Evolutionary conservation across 2,329 filamentous ascomycete species (phyloP).

Genomic region (Rhynchosporium agropyri): DNA sequence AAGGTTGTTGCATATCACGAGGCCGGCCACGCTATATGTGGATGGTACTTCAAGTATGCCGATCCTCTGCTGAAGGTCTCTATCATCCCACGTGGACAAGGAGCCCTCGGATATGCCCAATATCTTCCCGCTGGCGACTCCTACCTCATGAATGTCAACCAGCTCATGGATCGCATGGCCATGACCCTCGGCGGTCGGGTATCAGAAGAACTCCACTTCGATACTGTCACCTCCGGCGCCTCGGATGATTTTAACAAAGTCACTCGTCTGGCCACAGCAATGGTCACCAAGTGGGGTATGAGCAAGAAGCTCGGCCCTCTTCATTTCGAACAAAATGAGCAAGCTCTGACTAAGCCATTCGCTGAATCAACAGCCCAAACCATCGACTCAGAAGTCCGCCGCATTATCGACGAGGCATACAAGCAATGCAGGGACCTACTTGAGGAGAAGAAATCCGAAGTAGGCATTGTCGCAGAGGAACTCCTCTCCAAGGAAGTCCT

Average conservation of each 20-base stretch:
- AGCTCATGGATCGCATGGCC: conserved; percentile 99
- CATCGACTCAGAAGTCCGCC: conserved; percentile 88
- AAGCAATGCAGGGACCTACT: conserved; percentile 85
- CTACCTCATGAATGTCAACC: conserved; percentile 93
- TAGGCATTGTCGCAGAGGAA: conserved; percentile 91
- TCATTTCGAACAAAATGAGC: conserved; percentile 83
- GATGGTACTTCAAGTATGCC: conserved; percentile 96
- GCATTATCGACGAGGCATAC: conserved; percentile 92
- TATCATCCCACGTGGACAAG: conserved; percentile 95
- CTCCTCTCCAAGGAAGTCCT: conserved; percentile 90
- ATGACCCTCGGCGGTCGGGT: conserved; percentile 98
- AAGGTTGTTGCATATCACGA: conserved; percentile 97
- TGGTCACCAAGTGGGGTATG: conserved; percentile 99
- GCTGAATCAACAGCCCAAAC: conserved; percentile 89
- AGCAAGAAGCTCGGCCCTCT: conserved; percentile 90
- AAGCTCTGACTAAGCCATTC: conserved; percentile 90
- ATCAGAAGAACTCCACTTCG: conserved; percentile 94
- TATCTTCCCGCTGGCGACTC: conserved; percentile 91
- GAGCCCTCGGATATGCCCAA: conserved; percentile 92
- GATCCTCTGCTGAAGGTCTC: conserved; percentile 97
- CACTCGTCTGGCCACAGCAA: conserved; percentile 89
- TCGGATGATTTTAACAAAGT: conserved; percentile 99
- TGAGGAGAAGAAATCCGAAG: conserved; percentile 81
- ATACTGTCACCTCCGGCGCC: conserved; percentile 92
- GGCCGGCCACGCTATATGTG: conserved; percentile 96